phyloP scores from a whole-genome alignment of 169 alveolate species.

The Eimeria sp. region DNA sequence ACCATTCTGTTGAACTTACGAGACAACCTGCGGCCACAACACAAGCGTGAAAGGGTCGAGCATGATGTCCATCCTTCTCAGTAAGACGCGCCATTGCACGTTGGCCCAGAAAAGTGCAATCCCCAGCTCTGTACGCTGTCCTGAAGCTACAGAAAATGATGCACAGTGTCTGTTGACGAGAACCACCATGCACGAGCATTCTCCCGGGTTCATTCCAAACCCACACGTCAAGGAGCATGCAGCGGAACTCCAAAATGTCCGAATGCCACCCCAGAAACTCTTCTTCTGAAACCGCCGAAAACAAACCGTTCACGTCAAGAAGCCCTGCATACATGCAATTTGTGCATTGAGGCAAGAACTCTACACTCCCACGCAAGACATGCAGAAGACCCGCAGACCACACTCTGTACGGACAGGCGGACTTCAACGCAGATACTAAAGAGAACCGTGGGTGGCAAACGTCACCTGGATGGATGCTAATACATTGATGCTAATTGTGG shows the following conservation, averaged over 20 bases:
- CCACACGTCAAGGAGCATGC: slow-evolving; percentile 77
- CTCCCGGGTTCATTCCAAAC: not conserved
- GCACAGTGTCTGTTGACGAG: not conserved
- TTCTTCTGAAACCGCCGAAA: slow-evolving; percentile 62
- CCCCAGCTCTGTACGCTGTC: not conserved
- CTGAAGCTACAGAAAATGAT: not conserved
- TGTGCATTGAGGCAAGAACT: not conserved
- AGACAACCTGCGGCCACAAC: slow-evolving; percentile 63
- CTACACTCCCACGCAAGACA: not conserved
- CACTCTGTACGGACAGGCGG: not conserved
- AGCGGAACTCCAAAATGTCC: slow-evolving; percentile 79
- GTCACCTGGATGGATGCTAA: not conserved
- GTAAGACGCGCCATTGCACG: not conserved
- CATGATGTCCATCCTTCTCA: not conserved
- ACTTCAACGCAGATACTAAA: not conserved
- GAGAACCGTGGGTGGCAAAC: not conserved
- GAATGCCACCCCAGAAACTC: slow-evolving; percentile 73
- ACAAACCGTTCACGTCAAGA: slow-evolving; percentile 68
- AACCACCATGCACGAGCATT: not conserved
- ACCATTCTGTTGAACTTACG: slow-evolving; percentile 74
- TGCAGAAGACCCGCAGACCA: not conserved
- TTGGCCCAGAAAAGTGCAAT: not conserved
- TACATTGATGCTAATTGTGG: not conserved
- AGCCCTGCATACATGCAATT: slow-evolving; percentile 55
- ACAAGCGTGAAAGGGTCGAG: not conserved